Evolutionary conservation across 805 yeast species (phyloP).

Genomic region (Saccharomycopsis fodiens): DNA sequence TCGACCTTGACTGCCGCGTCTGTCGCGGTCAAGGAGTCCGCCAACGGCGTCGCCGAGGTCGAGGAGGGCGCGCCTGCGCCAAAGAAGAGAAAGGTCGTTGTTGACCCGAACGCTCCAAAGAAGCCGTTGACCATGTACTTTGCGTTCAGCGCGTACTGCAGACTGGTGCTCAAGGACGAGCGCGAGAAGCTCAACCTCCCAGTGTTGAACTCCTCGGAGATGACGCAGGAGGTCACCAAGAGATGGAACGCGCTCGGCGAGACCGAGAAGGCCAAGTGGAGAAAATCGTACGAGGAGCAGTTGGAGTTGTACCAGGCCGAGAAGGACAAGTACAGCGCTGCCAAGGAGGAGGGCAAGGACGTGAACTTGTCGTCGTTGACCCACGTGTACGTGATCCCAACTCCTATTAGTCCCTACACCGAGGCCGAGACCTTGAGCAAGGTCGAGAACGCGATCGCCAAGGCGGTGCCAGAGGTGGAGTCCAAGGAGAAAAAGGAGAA

Average conservation of each 20-base stretch:
- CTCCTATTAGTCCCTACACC: conserved; percentile 17
- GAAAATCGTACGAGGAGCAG: conserved; percentile 42
- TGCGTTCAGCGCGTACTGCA: conserved; percentile 63
- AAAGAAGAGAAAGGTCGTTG: conserved; percentile 42
- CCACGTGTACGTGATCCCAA: conserved; percentile 12
- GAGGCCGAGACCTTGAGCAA: conserved; percentile 6
- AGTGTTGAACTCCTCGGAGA: conserved; percentile 64
- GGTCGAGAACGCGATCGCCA: conserved; percentile 5
- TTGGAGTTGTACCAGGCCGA: conserved; percentile 37
- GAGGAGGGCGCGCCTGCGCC: conserved; percentile 23
- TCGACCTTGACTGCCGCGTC: conserved; percentile 33
- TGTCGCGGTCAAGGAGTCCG: conserved; percentile 18
- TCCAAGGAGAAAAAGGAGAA: conserved; percentile 7
- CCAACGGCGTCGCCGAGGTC: conserved; percentile 21
- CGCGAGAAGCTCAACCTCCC: conserved; percentile 52
- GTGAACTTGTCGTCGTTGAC: conserved; percentile 12
- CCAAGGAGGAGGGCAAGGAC: conserved; percentile 20
- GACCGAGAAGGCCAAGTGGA: conserved; percentile 68
- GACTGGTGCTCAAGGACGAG: conserved; percentile 64
- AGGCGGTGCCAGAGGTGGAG: background rate
- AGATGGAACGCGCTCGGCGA: conserved; percentile 70
- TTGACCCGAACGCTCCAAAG: conserved; percentile 93
- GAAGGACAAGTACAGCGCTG: conserved; percentile 40
- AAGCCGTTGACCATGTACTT: conserved; percentile 88
- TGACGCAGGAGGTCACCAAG: conserved; percentile 70